Evolutionary conservation across 2,329 filamentous ascomycete species (phyloP).

Genomic region (Cercospora brassicicola): DNA sequence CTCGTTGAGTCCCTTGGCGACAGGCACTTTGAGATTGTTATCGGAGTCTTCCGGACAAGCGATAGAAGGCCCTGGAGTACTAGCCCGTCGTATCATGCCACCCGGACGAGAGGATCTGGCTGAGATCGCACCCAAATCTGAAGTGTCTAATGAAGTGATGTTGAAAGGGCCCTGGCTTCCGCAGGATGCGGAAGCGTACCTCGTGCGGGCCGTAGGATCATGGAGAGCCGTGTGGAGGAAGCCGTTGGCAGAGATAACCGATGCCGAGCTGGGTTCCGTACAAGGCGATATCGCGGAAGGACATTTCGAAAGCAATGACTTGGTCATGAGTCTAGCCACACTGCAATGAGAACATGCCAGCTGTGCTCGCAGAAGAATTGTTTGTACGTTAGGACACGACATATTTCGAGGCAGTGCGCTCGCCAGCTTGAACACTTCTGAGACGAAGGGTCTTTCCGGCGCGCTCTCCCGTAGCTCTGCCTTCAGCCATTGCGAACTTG

Average conservation of each 20-base stretch:
- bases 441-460: constrained; percentile 30
- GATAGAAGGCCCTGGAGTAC: background rate
- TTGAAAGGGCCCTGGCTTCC: background rate
- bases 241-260: background rate
- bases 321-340: background rate
- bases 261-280: background rate
- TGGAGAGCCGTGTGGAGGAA: constrained; percentile 1
- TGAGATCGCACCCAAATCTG: background rate
- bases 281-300: background rate
- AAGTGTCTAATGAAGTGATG: background rate
- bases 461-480: constrained; percentile 24
- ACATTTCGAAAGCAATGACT: background rate
- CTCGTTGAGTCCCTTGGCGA: background rate
- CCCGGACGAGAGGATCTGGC: background rate
- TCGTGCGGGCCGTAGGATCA: background rate
- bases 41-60: background rate
- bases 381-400: background rate
- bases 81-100: background rate
- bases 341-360: background rate
- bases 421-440: constrained; percentile 3
- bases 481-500: constrained; percentile 30
- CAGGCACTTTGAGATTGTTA: background rate
- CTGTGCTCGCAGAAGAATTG: background rate
- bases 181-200: background rate
- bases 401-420: background rate